Evolutionary conservation across 2,329 filamentous ascomycete species (phyloP).

Genomic region (Cadophora gregata): DNA sequence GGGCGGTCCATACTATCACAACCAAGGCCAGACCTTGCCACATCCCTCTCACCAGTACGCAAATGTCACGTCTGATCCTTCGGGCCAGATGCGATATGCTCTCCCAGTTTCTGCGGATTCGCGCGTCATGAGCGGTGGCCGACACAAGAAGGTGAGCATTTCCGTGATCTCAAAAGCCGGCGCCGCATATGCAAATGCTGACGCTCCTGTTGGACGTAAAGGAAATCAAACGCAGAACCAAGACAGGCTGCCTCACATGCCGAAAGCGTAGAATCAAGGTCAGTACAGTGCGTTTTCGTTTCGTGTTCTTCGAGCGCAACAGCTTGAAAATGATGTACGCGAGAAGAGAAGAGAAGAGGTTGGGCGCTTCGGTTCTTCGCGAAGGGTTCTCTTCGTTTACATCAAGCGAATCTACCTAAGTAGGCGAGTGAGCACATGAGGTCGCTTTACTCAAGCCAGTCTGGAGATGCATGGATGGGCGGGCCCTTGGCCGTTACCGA

Average conservation of each 20-base stretch:
- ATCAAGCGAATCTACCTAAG: conserved; percentile 47
- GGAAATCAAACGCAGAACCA: conserved; percentile 78
- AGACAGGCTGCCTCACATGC: conserved; percentile 73
- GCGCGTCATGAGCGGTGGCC: conserved; percentile 63
- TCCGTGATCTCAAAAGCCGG: conserved; percentile 19
- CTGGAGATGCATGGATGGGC: conserved; percentile 9
- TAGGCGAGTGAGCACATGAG: conserved; percentile 46
- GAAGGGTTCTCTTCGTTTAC: conserved; percentile 45
- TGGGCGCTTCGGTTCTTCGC: conserved; percentile 38
- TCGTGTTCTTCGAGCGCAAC: conserved; percentile 27
- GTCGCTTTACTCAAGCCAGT: conserved; percentile 21
- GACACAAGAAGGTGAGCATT: conserved; percentile 58
- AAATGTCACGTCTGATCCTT: conserved; percentile 53
- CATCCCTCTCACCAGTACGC: conserved; percentile 55
- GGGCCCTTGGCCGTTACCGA: conserved; percentile 16
- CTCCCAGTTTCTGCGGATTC: conserved; percentile 56
- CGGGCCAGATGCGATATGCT: conserved; percentile 58
- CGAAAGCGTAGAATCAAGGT: conserved; percentile 76
- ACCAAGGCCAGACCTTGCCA: conserved; percentile 45
- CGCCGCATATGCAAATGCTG: conserved; percentile 34
- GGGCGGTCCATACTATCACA: conserved; percentile 54
- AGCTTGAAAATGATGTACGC: conserved; percentile 31
- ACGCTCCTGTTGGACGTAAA: conserved; percentile 44
- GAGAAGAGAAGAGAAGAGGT: conserved; percentile 33
- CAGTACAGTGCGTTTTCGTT: conserved; percentile 45